These are phyloP conservation scores for Aspergillus novoparasiticus DNA, from an alignment of 2,329 filamentous ascomycete species.

Conservation along the genomic window DNA sequence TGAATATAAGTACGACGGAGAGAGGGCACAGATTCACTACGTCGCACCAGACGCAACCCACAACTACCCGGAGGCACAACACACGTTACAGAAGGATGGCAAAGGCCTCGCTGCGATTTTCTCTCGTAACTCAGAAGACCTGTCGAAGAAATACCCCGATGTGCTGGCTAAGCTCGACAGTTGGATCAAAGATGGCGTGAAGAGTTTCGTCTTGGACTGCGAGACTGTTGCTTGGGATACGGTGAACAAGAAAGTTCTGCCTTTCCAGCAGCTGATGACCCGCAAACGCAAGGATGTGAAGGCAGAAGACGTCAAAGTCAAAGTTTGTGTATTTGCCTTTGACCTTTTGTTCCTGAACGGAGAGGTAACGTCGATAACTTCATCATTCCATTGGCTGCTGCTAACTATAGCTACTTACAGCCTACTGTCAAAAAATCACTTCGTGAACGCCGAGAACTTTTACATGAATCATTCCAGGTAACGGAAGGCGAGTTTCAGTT, in stretches of 20 bases:
- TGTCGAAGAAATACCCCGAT: slow-evolving; percentile 97
- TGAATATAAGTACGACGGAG: slow-evolving; percentile 98
- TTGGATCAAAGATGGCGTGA: slow-evolving; percentile 88
- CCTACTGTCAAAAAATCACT: slow-evolving; percentile 84
- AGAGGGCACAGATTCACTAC: slow-evolving; percentile 98
- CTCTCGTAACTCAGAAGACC: slow-evolving; percentile 93
- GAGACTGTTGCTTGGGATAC: slow-evolving; percentile 97
- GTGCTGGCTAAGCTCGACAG: slow-evolving; percentile 82
- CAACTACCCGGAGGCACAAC: slow-evolving; percentile 65
- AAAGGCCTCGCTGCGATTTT: slow-evolving; percentile 88
- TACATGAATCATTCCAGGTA: slow-evolving; percentile 72
- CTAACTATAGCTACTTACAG: slow-evolving; percentile 30
- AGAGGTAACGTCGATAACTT: slow-evolving; percentile 53
- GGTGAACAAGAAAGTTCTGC: slow-evolving; percentile 90
- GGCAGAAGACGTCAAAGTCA: slow-evolving; percentile 90
- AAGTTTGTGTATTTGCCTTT: slow-evolving; percentile 96
- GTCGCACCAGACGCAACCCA: slow-evolving; percentile 77
- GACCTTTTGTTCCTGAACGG: slow-evolving; percentile 93
- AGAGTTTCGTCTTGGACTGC: slow-evolving; percentile 97
- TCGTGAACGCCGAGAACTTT: slow-evolving; percentile 76
- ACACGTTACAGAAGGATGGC: slow-evolving; percentile 65
- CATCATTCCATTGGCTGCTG: neutral
- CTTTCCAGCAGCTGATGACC: slow-evolving; percentile 98
- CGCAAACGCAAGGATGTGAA: slow-evolving; percentile 97
- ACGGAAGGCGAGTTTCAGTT: slow-evolving; percentile 90